Evolutionary conservation across 805 yeast genomes (phyloP).

Genomic region (Wickerhamiella nectarea): DNA sequence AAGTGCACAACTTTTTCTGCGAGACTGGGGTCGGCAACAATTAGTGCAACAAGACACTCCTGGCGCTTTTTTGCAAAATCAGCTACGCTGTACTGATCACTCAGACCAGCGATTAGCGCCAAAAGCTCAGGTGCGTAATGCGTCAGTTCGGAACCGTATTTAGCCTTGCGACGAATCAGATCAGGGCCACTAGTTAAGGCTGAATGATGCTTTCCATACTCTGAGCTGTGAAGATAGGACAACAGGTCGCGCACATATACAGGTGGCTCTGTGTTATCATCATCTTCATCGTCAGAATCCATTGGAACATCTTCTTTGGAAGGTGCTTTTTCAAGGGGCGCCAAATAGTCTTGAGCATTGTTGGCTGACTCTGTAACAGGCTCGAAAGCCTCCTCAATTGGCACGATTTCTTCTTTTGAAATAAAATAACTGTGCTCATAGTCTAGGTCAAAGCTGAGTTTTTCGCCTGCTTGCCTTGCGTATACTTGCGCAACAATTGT

Average conservation of each 20-base stretch:
- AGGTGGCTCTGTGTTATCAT: conserved; percentile 28
- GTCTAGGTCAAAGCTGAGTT: conserved; percentile 22
- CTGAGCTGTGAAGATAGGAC: conserved; percentile 35
- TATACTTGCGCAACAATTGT: conserved; percentile 41
- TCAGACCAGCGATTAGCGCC: conserved; percentile 37
- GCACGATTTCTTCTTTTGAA: conserved; percentile 11
- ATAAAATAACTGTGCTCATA: conserved; percentile 17
- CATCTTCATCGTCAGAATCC: conserved; percentile 24
- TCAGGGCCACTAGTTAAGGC: conserved; percentile 43
- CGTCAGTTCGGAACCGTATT: conserved; percentile 45
- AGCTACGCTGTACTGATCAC: conserved; percentile 41
- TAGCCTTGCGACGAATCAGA: conserved; percentile 50
- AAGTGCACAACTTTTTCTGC: conserved; percentile 31
- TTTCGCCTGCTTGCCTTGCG: conserved; percentile 17
- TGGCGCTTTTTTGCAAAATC: conserved; percentile 53
- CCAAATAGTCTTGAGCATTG: background rate
- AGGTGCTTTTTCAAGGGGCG: conserved; percentile 3
- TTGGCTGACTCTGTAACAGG: background rate
- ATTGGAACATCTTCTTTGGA: conserved; percentile 15
- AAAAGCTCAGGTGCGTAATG: conserved; percentile 45
- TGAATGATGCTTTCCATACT: conserved; percentile 36
- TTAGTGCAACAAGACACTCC: conserved; percentile 49
- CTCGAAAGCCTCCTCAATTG: conserved; percentile 2
- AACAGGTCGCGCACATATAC: conserved; percentile 64
- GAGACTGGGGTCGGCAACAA: conserved; percentile 40